Evolutionary conservation across 1,284 basidiomycete genomes (phyloP).

Genomic region (Coniferiporia weirii): DNA sequence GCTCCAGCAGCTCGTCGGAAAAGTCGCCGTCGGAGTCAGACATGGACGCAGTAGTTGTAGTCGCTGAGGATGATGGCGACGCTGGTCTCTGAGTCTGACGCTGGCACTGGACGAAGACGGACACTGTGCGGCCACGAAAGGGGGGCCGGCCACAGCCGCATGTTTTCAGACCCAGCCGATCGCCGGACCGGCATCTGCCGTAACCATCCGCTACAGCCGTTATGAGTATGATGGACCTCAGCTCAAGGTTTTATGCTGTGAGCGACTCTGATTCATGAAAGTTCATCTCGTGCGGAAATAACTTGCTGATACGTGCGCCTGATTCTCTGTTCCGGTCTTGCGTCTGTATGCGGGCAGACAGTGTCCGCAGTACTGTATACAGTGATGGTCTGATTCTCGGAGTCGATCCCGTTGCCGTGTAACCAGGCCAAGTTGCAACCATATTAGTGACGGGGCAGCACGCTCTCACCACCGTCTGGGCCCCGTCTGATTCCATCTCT

Average conservation of each 20-base stretch:
- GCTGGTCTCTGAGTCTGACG: no score
- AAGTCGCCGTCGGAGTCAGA: constrained; percentile 68
- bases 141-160: neutral
- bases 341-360: no score
- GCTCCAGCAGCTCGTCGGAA: constrained; percentile 62
- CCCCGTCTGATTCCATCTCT: neutral
- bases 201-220: no score
- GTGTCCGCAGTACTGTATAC: no score
- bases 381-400: neutral
- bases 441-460: neutral
- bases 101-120: neutral
- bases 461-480: neutral
- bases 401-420: neutral
- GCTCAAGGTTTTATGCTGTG: no score
- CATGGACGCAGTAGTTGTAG: constrained; percentile 36
- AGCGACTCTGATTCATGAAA: no score
- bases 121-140: no score
- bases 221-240: no score
- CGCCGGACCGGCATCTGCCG: neutral
- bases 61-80: neutral
- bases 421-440: neutral
- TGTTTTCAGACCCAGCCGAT: neutral
- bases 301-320: no score
- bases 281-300: no score
- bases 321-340: no score